These are phyloP conservation scores for Boletus pseudo-olivaceus DNA, from an alignment of 768 basidiomycete genomes.

Conservation along the genomic window DNA sequence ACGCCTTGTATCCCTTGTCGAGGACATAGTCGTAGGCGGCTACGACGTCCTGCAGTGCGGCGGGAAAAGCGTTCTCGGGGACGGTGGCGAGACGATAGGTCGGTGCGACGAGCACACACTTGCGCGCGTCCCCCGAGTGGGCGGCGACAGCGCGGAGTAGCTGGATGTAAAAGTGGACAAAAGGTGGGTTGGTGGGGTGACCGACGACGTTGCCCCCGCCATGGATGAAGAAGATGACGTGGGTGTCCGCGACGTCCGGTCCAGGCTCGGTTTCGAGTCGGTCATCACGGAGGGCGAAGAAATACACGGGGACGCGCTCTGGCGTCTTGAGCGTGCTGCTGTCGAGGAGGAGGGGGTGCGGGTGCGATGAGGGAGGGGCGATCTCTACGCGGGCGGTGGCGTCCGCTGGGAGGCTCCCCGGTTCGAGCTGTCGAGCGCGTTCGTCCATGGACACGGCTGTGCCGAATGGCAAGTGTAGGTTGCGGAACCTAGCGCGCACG, in stretches of 20 bases:
- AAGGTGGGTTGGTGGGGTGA: constrained; percentile 10
- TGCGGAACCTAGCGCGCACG: not conserved
- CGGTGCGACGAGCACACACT: constrained; percentile 18
- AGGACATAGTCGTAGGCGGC: constrained; percentile 28
- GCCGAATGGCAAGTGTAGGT: not conserved
- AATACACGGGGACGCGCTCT: constrained; percentile 22
- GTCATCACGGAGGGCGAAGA: constrained; percentile 8
- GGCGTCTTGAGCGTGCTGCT: constrained; percentile 7
- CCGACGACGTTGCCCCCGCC: constrained; percentile 20
- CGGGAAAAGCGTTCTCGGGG: constrained; percentile 23
- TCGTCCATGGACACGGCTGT: constrained; percentile 12
- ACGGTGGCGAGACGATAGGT: constrained; percentile 24
- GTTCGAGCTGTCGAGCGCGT: constrained; percentile 4
- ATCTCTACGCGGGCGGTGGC: constrained; percentile 14
- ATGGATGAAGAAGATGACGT: constrained; percentile 24
- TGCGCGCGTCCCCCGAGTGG: not conserved
- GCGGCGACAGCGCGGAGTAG: constrained; percentile 11
- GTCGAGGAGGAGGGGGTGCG: not conserved
- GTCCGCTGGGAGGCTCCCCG: constrained; percentile 6
- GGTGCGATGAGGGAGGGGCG: constrained; percentile 9
- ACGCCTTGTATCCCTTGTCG: constrained; percentile 17
- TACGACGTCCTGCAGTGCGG: constrained; percentile 19
- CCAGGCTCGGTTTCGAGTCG: not conserved
- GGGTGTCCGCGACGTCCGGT: not conserved
- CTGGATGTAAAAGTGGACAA: constrained; percentile 1